Conservation (phyloP, 2,329 filamentous ascomycete genomes). For the Aspergillus persii region DNA sequence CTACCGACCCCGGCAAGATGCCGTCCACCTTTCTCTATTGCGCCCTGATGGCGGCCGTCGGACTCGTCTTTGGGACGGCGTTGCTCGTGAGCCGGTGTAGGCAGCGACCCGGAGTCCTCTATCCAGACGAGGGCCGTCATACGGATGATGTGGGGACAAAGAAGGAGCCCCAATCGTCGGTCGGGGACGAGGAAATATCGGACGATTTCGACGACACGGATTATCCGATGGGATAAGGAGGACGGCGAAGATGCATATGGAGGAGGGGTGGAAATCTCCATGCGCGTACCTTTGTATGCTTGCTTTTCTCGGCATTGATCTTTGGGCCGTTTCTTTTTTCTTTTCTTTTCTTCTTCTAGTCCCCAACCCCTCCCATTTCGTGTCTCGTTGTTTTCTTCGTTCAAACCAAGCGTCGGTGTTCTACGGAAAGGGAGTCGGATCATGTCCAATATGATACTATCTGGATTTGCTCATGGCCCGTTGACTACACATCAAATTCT, state of each 20-base stretch:
- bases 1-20: background rate
- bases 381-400: background rate
- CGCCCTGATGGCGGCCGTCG: background rate
- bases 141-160: background rate
- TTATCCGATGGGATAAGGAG: background rate
- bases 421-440: background rate
- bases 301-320: background rate
- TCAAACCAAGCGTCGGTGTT: background rate
- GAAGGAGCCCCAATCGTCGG: background rate
- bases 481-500: background rate
- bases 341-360: background rate
- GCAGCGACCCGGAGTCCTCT: fast-evolving
- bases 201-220: background rate
- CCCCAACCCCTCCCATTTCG: too few relatives aligned
- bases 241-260: background rate
- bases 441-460: background rate
- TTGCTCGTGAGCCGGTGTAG: background rate
- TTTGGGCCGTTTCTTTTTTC: background rate
- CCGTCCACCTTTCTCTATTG: background rate
- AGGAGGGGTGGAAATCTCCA: background rate
- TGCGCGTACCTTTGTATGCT: background rate
- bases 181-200: background rate
- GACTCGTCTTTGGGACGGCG: background rate
- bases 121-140: background rate
- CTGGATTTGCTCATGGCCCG: too few relatives aligned